Base-by-base conservation (phyloP, 176 grass and related monocot species). In the Aegilops longissima region DNA sequence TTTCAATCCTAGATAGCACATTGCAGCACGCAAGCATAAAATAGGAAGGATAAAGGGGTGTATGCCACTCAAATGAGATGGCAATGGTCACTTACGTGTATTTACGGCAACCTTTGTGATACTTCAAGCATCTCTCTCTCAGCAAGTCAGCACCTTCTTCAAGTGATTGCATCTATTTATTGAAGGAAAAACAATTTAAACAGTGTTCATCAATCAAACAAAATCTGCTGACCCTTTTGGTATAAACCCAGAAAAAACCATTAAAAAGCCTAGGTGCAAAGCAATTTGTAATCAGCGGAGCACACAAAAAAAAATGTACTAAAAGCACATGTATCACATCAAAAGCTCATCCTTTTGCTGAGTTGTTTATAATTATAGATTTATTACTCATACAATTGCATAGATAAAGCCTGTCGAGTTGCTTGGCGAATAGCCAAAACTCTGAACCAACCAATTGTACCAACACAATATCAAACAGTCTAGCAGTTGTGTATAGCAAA, bases 61-160 rank as follows among this genome's bases (percentile, higher is more conserved):
- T 18, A 2, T 52, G 16, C 0, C 45, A 11, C 25, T 51, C 27
- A 76, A 76, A 76, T 76, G 73, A 29, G 13, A 76, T 52, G 49
- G 0, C 14, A 31, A 75, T 76, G 73, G 25, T 52, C 14, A 52
- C 73, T 76, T 52, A 76, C 73, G 73, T 76, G 45, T 76, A 76
- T 20, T 76, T 76, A 27, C 73, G 73, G 73, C 73, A 76, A 31
- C 73, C 73, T 76, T 76, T 76, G 45, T 76, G 73, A 6, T 9
- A 76, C 73, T 76, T 76, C 49, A 76, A 76, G 73, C 73, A 76
- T 52, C 73, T 52, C 73, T 76, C 73, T 31, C 73, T 52, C 73
- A 76, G 44, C 44, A 76, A 31, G 2, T 76, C 73, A 20, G 73
- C 73, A 9, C 73, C 73, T 76, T 76, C 73, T 76, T 76, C 73